Evolutionary conservation across 345 rosid genomes (phyloP).

Genomic region (Pugionium dolabratum): DNA sequence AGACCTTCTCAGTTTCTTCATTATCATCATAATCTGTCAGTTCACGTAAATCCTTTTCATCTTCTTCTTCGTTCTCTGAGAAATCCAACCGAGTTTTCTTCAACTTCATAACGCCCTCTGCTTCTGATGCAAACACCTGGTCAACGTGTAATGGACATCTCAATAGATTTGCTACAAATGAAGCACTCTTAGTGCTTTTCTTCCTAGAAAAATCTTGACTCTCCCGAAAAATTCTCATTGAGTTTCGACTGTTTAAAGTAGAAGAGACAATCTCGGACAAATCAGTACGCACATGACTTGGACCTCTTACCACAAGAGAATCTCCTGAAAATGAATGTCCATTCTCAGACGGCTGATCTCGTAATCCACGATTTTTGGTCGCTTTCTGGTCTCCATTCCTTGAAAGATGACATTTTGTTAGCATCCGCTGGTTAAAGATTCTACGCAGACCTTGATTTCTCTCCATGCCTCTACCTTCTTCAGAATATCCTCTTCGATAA

Average conservation of each 20-base stretch:
- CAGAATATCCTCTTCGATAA: slow-evolving; percentile 39
- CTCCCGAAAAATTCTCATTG: slow-evolving; percentile 41
- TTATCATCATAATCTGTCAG: slow-evolving; percentile 36
- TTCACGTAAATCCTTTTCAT: slow-evolving; percentile 43
- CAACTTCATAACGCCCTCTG: slow-evolving; percentile 30
- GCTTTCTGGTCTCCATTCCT: slow-evolving; percentile 45
- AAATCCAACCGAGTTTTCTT: slow-evolving; percentile 44
- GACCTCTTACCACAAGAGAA: slow-evolving; percentile 42
- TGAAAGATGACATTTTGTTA: slow-evolving; percentile 53
- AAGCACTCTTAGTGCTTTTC: slow-evolving; percentile 12
- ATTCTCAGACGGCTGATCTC: slow-evolving; percentile 51
- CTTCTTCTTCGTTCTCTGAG: slow-evolving; percentile 41
- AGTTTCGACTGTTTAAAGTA: slow-evolving; percentile 40
- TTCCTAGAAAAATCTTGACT: slow-evolving; percentile 24
- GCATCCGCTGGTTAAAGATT: slow-evolving; percentile 50
- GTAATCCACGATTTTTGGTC: slow-evolving; percentile 10
- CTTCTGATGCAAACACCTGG: slow-evolving; percentile 45
- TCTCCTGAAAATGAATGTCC: slow-evolving; percentile 44
- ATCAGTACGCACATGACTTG: slow-evolving; percentile 42
- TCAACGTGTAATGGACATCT: slow-evolving; percentile 21
- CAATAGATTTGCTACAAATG: slow-evolving; percentile 34
- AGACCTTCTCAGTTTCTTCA: slow-evolving; percentile 40
- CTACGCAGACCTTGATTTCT: slow-evolving; percentile 41
- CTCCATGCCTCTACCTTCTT: slow-evolving; percentile 31
- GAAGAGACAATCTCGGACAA: slow-evolving; percentile 44